Percentiles rank a stretch among this genome's conserved stretches.
phyloP scores from a whole-genome alignment of 1,284 basidiomycete species.

The Heterobasidion occidentale region DNA sequence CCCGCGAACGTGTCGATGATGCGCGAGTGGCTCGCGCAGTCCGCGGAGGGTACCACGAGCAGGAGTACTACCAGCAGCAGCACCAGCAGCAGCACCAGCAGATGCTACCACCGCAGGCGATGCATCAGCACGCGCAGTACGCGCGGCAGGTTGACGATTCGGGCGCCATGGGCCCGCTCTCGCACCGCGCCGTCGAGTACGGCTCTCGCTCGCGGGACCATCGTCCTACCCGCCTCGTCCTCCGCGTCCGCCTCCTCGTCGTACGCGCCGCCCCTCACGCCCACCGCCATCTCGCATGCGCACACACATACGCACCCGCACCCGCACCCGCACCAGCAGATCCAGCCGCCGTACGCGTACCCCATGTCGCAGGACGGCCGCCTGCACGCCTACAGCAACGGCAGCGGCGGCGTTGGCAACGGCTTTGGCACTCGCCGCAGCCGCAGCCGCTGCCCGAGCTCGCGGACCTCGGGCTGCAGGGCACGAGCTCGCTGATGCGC shows the following conservation, averaged over 20 bases:
- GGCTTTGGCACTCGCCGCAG: slow-evolving; percentile 2
- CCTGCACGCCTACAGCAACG: not conserved
- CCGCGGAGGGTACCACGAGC: not conserved
- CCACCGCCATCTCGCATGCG: too few species aligned
- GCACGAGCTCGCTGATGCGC: slow-evolving; percentile 45
- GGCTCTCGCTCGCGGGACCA: not conserved
- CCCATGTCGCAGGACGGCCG: slow-evolving; percentile 6
- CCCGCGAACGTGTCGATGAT: not conserved
- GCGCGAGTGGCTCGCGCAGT: not conserved
- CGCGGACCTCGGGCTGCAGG: slow-evolving; percentile 41
- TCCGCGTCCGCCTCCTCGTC: too few species aligned
- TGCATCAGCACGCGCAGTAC: slow-evolving; percentile 4
- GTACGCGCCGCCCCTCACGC: too few species aligned
- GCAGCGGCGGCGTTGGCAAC: not conserved
- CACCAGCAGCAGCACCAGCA: not conserved
- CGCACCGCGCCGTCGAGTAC: not conserved
- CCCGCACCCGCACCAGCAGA: not conserved
- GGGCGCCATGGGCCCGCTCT: not conserved
- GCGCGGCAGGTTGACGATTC: slow-evolving; percentile 5
- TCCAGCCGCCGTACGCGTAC: slow-evolving; percentile 6
- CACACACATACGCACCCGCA: too few species aligned
- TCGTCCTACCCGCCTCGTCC: too few species aligned
- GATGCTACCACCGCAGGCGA: not conserved
- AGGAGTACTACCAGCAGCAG: not conserved
- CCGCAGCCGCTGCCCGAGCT: slow-evolving; percentile 28